Percentiles rank a stretch among this genome's conserved stretches.
Conservation (phyloP, 2,329 filamentous ascomycete genomes). For the Clathrospora elynae region DNA sequence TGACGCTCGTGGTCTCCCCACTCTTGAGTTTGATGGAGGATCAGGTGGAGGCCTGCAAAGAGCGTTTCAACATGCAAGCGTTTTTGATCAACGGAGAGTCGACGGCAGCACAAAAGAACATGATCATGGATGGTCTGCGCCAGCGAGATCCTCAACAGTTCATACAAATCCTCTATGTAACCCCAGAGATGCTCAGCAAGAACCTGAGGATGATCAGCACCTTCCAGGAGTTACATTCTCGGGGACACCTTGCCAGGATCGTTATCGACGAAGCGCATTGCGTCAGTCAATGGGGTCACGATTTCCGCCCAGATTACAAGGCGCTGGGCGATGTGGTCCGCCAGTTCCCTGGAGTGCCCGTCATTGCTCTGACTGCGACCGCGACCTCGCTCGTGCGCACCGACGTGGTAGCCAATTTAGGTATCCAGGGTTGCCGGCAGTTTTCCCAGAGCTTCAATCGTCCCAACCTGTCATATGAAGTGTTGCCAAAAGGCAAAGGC, state of each 20-base stretch:
- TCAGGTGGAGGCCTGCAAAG: constrained; percentile 79
- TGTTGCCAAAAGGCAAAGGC: constrained; percentile 70
- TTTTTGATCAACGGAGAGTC: constrained; percentile 81
- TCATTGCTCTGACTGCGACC: constrained; percentile 95
- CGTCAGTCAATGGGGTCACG: constrained; percentile 98
- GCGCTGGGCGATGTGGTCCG: constrained; percentile 74
- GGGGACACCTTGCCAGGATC: constrained; percentile 78
- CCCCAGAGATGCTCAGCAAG: constrained; percentile 93
- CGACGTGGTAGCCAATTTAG: constrained; percentile 90
- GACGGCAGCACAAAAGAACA: constrained; percentile 63
- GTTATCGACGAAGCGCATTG: constrained; percentile 99
- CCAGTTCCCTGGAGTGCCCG: constrained; percentile 76
- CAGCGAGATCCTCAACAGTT: constrained; percentile 71
- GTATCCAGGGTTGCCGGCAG: constrained; percentile 75
- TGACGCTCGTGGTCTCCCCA: constrained; percentile 94
- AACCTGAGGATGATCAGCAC: constrained; percentile 70
- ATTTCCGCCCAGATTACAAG: constrained; percentile 97
- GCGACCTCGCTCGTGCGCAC: constrained; percentile 91
- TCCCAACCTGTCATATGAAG: constrained; percentile 90
- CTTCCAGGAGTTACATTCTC: constrained; percentile 70
- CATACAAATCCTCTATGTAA: constrained; percentile 90
- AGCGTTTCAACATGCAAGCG: constrained; percentile 74
- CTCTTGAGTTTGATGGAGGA: constrained; percentile 96
- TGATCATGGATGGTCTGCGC: constrained; percentile 69
- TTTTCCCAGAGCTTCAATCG: constrained; percentile 96